Conservation (phyloP, 2,329 filamentous ascomycete species). For the Ophiostoma sp. region DNA sequence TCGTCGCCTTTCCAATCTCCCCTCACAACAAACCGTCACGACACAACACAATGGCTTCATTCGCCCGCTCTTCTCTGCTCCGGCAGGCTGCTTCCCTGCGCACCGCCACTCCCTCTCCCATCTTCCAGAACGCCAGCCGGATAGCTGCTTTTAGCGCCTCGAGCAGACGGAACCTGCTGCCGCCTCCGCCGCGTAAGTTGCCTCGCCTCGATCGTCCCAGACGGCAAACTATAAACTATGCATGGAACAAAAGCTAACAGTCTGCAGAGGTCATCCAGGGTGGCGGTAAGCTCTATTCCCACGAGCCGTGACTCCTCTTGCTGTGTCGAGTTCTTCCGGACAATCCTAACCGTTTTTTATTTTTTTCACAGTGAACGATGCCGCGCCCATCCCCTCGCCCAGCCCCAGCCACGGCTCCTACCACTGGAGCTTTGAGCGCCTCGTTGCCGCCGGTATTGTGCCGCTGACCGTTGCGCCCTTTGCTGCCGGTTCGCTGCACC, state of each 20-base stretch:
- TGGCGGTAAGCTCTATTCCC: conserved; percentile 51
- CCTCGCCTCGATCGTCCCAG: neutral
- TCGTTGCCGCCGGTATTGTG: conserved; percentile 73
- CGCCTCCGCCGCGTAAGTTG: conserved; percentile 77
- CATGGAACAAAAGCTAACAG: conserved; percentile 13
- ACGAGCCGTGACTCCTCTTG: neutral
- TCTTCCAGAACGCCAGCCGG: conserved; percentile 42
- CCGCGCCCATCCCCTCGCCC: conserved; percentile 65
- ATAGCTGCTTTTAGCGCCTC: conserved; percentile 84
- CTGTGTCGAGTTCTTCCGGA: neutral
- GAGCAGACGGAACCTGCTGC: conserved; percentile 67
- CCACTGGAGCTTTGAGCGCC: conserved; percentile 95
- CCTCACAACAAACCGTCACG: neutral
- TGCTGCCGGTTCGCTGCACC: conserved; percentile 85
- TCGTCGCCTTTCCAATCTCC: conserved; percentile 6
- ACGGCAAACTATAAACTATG: too few relatives aligned
- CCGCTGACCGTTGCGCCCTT: conserved; percentile 88
- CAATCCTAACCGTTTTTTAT: conserved; percentile 15
- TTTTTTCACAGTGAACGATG: conserved; percentile 66
- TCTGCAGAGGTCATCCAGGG: conserved; percentile 65
- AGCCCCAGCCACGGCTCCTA: conserved; percentile 84
- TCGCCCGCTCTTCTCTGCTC: conserved; percentile 50
- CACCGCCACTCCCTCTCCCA: conserved; percentile 26
- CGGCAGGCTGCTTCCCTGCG: conserved; percentile 43
- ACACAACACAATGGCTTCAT: conserved; percentile 47